phyloP scores from a whole-genome alignment of 257 asterid genomes.

The Lycium barbarum region DNA sequence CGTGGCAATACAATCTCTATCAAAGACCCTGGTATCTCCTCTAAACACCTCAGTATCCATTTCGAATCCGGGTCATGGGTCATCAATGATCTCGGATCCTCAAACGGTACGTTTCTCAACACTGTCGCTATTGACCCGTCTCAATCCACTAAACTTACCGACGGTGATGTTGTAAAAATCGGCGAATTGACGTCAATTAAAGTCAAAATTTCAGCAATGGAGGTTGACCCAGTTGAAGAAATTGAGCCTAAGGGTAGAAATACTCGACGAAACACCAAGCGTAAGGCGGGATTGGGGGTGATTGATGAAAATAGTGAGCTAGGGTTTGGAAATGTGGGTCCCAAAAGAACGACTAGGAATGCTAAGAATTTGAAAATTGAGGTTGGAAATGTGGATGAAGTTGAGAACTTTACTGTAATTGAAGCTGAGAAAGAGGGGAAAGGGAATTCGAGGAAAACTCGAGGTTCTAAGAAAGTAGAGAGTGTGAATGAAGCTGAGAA shows the following conservation, averaged over 20 bases:
- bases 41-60: slow-evolving; percentile 65
- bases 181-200: slow-evolving; percentile 73
- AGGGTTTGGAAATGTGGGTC: slow-evolving; percentile 34
- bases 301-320: slow-evolving; percentile 52
- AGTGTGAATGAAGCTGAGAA: slow-evolving; percentile 14
- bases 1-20: slow-evolving; percentile 70
- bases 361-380: background rate
- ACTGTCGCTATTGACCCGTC: slow-evolving; percentile 43
- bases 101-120: slow-evolving; percentile 76
- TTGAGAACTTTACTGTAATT: background rate
- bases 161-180: slow-evolving; percentile 58
- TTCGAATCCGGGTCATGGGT: slow-evolving; percentile 51
- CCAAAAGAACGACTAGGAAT: slow-evolving; percentile 23
- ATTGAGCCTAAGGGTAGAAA: slow-evolving; percentile 11
- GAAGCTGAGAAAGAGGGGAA: background rate
- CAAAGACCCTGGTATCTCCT: slow-evolving; percentile 78
- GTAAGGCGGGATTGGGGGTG: slow-evolving; percentile 40
- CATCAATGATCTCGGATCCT: slow-evolving; percentile 67
- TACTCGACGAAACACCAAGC: slow-evolving; percentile 48
- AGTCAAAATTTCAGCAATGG: slow-evolving; percentile 42
- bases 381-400: slow-evolving; percentile 17
- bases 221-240: background rate
- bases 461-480: background rate
- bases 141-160: slow-evolving; percentile 43
- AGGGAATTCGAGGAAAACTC: background rate